Evolutionary conservation across 306 rosid genomes (phyloP), one percentile per base, ranked within the genome.

Genomic region (Biancaea sappan): DNA sequence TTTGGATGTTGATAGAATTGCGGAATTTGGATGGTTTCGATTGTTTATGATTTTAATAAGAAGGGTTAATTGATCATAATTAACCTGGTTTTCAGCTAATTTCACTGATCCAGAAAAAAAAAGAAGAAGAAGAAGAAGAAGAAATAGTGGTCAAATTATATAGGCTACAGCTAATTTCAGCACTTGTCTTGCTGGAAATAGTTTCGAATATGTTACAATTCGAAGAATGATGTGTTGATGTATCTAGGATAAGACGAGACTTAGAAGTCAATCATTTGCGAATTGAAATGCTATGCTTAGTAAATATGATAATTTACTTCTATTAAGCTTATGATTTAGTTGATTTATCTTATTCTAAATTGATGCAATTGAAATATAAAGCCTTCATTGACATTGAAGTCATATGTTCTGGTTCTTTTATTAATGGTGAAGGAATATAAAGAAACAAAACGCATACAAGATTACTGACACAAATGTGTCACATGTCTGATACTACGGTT

Each of bases 181-280:
- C 75, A 15, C 34, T 25, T 35, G 8, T 35, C 61, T 13, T 69
- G 46, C 46, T 32, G 44, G 19, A 69, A 51, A 14, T 51, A 31
- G 43, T 51, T 51, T 11, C 25, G 22, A 51, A 16, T 15, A 2
- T 51, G 48, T 34, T 40, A 22, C 63, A 52, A 34, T 41, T 13
- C 1, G 58, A 50, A 69, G 4, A 19, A 18, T 48, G 62, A 69
- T 69, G 47, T 69, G 11, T 51, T 69, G 67, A 35, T 61, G 46
- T 18, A 8, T 19, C 1, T 3, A 52, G 13, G 63, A 8, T 22
- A 25, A 38, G 15, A 22, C 1, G 10, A 32, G 46, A 48, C 40
- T 68, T 18, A 0, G 25, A 29, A 31, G 19, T 29, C 58, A 26
- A 66, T 26, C 47, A 50, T 68, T 66, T 66, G 38, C 26, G 9